Conservation (phyloP, 257 asterid genomes). For the Forsythia viridissima region DNA sequence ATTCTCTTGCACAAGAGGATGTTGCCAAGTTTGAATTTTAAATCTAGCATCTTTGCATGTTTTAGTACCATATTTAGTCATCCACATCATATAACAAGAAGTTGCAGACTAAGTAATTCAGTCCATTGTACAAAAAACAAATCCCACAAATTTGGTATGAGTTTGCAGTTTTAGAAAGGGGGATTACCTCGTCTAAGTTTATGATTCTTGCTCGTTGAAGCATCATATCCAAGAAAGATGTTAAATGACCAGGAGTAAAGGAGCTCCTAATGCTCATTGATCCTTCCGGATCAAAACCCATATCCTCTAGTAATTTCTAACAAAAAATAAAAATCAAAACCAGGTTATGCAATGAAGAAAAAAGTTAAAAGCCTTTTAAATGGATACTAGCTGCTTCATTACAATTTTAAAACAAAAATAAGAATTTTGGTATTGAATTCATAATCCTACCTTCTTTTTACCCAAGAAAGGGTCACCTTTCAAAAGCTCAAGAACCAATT, state of each 20-base stretch:
- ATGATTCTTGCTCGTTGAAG: slow-evolving; percentile 63
- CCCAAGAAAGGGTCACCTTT: slow-evolving; percentile 58
- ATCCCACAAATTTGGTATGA: slow-evolving; percentile 11
- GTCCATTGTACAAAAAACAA: background rate
- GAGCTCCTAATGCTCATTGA: slow-evolving; percentile 40
- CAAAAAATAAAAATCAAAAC: background rate
- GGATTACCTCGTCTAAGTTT: slow-evolving; percentile 66
- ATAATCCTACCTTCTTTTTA: slow-evolving; percentile 60
- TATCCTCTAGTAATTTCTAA: slow-evolving; percentile 63
- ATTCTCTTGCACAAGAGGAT: background rate
- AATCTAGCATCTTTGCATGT: background rate
- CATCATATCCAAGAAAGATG: slow-evolving; percentile 36
- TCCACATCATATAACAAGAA: background rate
- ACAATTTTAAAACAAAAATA: background rate
- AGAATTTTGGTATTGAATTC: background rate
- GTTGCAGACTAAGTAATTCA: background rate
- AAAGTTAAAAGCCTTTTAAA: background rate
- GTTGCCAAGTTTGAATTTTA: background rate
- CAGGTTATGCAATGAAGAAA: background rate
- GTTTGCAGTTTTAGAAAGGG: slow-evolving; percentile 9
- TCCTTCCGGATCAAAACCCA: slow-evolving; percentile 33
- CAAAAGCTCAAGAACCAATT: slow-evolving; percentile 54
- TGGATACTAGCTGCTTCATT: slow-evolving; percentile 8
- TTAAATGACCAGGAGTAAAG: slow-evolving; percentile 44
- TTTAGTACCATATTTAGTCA: background rate